Evolutionary conservation across 768 basidiomycete species (phyloP).

Genomic region (Phylloporus sp.): DNA sequence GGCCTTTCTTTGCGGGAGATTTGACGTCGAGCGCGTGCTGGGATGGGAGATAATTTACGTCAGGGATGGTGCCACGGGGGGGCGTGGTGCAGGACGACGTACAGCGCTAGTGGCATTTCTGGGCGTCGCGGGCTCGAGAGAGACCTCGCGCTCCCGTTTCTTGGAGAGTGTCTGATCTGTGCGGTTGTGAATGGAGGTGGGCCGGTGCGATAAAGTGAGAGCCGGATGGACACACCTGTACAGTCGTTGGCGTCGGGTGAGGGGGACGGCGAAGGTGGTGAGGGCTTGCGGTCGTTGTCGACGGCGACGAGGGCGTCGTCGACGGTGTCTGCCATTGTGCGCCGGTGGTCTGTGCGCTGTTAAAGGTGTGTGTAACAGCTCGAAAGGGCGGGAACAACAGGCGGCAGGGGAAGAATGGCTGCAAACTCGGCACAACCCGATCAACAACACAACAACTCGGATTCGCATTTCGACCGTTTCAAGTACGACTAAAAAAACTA

Average conservation of each 20-base stretch:
- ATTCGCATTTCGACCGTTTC: slow-evolving; percentile 4
- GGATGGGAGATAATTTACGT: slow-evolving; percentile 27
- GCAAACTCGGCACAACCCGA: slow-evolving; percentile 31
- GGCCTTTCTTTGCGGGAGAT: slow-evolving; percentile 75
- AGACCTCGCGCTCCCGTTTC: slow-evolving; percentile 77
- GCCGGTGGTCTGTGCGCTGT: slow-evolving; percentile 30
- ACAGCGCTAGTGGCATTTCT: slow-evolving; percentile 34
- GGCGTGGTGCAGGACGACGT: slow-evolving; percentile 24
- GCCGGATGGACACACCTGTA: slow-evolving; percentile 37
- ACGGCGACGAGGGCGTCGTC: slow-evolving; percentile 13
- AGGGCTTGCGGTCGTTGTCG: slow-evolving; percentile 19
- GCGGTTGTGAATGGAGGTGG: slow-evolving; percentile 18
- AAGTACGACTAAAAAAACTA: not conserved
- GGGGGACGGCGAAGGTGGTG: slow-evolving; percentile 33
- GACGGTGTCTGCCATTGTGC: slow-evolving; percentile 26
- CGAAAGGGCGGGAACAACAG: slow-evolving; percentile 26
- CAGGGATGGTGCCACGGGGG: slow-evolving; percentile 17
- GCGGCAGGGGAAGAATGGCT: slow-evolving; percentile 31
- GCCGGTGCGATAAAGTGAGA: slow-evolving; percentile 25
- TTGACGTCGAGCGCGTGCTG: slow-evolving; percentile 38
- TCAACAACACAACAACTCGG: slow-evolving; percentile 22
- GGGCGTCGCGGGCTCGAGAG: slow-evolving; percentile 61
- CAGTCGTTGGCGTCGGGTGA: slow-evolving; percentile 42
- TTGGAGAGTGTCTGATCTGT: slow-evolving; percentile 47
- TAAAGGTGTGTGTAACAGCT: slow-evolving; percentile 18